Conservation (phyloP, 371 early-diverging fungal species). For the Mortierella sp. region DNA sequence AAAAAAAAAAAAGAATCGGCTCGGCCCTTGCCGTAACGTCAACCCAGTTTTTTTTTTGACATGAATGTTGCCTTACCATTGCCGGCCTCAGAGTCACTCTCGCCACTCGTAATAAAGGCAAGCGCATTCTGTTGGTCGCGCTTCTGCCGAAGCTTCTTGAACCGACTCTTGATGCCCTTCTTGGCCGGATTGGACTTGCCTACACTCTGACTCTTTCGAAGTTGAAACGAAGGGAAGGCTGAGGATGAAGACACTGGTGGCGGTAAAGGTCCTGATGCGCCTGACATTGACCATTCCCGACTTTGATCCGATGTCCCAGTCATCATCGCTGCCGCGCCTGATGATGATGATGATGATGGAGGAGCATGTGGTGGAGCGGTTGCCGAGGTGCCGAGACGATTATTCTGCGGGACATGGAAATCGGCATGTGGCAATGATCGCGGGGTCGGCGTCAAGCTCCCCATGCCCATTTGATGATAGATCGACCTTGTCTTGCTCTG, state of each 20-base stretch:
- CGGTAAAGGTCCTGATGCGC: background rate
- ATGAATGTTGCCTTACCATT: slow-evolving; percentile 20
- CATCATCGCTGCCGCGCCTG: slow-evolving; percentile 1
- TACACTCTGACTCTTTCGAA: slow-evolving; percentile 21
- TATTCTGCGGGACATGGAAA: background rate
- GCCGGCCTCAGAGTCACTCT: slow-evolving; percentile 54
- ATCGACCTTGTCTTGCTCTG: slow-evolving; percentile 12
- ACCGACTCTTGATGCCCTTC: slow-evolving; percentile 45
- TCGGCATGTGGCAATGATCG: slow-evolving; percentile 27
- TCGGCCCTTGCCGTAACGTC: background rate
- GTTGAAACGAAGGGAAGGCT: background rate
- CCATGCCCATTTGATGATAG: slow-evolving; percentile 16
- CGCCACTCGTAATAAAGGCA: slow-evolving; percentile 47
- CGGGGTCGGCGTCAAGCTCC: slow-evolving; percentile 12
- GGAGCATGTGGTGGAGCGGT: background rate
- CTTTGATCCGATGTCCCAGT: background rate
- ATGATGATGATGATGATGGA: background rate
- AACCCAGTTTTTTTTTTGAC: background rate
- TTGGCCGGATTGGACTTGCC: slow-evolving; percentile 29
- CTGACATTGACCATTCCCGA: background rate
- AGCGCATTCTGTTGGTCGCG: slow-evolving; percentile 8
- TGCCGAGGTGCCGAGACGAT: slow-evolving; percentile 1
- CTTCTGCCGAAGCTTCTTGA: slow-evolving; percentile 39
- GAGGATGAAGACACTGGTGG: background rate
- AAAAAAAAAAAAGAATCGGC: background rate